Conservation (phyloP, 1,284 basidiomycete genomes). For the Naganishia liquefaciens region DNA sequence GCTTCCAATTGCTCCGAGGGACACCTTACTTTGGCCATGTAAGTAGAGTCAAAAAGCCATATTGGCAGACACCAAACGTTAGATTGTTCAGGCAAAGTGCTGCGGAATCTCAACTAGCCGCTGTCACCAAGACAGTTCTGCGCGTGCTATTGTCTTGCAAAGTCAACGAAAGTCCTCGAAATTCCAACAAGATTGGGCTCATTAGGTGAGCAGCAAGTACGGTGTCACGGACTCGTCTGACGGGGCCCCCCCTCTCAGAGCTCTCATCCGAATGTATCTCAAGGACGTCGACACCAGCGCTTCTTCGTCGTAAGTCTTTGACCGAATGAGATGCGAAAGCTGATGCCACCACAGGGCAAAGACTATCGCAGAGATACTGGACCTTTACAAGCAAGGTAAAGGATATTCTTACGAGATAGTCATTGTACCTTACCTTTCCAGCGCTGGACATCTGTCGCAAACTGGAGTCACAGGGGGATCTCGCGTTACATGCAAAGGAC, state of each 20-base stretch:
- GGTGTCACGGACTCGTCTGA: not conserved
- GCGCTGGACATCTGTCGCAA: conserved; percentile 20
- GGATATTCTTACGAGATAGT: not conserved
- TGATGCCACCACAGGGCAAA: not conserved
- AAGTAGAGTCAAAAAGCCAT: not conserved
- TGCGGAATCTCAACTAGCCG: not conserved
- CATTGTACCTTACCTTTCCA: not conserved
- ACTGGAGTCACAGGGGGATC: not conserved
- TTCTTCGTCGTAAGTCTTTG: not conserved
- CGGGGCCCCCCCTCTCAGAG: not conserved
- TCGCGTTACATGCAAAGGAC: conserved; percentile 18
- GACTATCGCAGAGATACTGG: not conserved
- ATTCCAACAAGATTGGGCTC: not conserved
- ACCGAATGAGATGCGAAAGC: not conserved
- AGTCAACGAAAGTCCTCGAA: not conserved
- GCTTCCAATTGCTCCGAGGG: conserved; percentile 1
- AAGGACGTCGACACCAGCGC: not conserved
- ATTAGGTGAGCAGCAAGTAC: not conserved
- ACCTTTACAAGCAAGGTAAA: conserved; percentile 7
- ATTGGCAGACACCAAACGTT: not conserved
- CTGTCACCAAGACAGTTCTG: conserved; percentile 6
- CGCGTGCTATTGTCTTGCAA: conserved; percentile 1
- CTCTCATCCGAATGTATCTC: conserved; percentile 14
- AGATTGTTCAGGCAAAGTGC: conserved; percentile 1
- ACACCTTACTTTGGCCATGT: conserved; percentile 16